These are phyloP conservation scores for Rhynchospora breviuscula DNA, from an alignment of 176 grass and related monocot genomes.

Conservation along the genomic window DNA sequence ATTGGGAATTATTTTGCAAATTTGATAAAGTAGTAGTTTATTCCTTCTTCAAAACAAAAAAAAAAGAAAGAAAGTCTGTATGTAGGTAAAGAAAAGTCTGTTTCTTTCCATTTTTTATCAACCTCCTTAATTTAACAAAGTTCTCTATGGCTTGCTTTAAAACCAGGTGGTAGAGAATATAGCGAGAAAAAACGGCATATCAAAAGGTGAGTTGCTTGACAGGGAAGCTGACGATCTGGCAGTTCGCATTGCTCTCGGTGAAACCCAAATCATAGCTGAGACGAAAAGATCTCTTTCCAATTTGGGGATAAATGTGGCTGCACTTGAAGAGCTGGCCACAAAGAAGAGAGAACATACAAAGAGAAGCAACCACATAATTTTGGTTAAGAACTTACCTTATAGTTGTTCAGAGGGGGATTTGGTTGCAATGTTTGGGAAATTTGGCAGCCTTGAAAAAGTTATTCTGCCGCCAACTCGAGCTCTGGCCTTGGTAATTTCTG, in stretches of 20 bases:
- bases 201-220: constrained; percentile 76
- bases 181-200: constrained; percentile 87
- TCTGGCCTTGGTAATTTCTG: constrained; percentile 75
- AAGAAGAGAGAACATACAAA: constrained; percentile 69
- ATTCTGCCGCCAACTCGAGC: constrained; percentile 77
- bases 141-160: neutral
- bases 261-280: constrained; percentile 74
- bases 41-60: neutral
- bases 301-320: constrained; percentile 69
- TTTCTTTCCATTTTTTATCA: neutral
- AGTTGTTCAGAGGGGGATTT: constrained; percentile 78
- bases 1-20: neutral
- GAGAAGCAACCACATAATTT: constrained; percentile 89
- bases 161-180: constrained; percentile 87
- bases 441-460: constrained; percentile 73
- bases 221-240: constrained; percentile 84
- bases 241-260: constrained; percentile 76
- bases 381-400: constrained; percentile 90
- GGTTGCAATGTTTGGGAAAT: constrained; percentile 64
- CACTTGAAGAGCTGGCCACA: constrained; percentile 72
- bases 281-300: constrained; percentile 83
- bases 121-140: neutral
- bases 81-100: neutral
- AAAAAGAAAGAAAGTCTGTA: neutral
- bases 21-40: neutral